These are phyloP conservation scores for Starmerella apicola DNA, from an alignment of 805 yeast species.

Conservation along the genomic window DNA sequence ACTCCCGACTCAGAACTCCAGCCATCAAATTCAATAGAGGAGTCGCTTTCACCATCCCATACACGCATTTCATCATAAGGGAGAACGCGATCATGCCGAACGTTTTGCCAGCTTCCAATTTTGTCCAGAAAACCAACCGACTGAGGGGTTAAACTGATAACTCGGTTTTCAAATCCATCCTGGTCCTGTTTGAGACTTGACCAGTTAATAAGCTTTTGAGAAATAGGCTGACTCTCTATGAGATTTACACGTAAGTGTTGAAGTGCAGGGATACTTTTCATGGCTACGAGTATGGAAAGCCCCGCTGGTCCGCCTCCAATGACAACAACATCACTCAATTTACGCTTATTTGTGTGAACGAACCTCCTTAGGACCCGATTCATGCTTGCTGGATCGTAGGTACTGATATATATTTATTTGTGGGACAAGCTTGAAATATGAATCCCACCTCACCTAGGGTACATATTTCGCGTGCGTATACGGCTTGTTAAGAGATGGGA, in stretches of 20 bases:
- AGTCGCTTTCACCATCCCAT: slow-evolving; percentile 69
- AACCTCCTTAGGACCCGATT: neutral
- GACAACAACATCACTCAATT: slow-evolving; percentile 52
- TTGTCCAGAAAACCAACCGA: slow-evolving; percentile 51
- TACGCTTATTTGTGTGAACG: neutral
- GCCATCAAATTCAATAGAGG: slow-evolving; percentile 60
- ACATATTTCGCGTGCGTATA: too few relatives aligned
- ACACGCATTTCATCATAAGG: slow-evolving; percentile 72
- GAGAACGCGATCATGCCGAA: slow-evolving; percentile 59
- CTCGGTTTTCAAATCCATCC: slow-evolving; percentile 57
- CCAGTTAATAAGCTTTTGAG: slow-evolving; percentile 38
- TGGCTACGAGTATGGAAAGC: slow-evolving; percentile 66
- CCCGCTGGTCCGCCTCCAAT: slow-evolving; percentile 99
- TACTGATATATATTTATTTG: too few relatives aligned
- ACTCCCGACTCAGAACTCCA: slow-evolving; percentile 29
- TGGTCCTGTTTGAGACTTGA: slow-evolving; percentile 29
- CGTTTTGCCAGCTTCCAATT: slow-evolving; percentile 66
- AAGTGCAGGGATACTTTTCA: slow-evolving; percentile 53
- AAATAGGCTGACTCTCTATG: slow-evolving; percentile 58
- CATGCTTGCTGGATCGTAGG: neutral
- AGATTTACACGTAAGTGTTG: slow-evolving; percentile 48
- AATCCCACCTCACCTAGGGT: too few relatives aligned
- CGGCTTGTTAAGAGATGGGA: too few relatives aligned
- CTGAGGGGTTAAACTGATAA: slow-evolving; percentile 75
- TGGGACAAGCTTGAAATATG: too few relatives aligned